Percentiles rank a stretch among this genome's conserved stretches.
Evolutionary conservation across 73 alveolate genomes (phyloP).

Genomic region (Tetrahymena elliotti): DNA sequence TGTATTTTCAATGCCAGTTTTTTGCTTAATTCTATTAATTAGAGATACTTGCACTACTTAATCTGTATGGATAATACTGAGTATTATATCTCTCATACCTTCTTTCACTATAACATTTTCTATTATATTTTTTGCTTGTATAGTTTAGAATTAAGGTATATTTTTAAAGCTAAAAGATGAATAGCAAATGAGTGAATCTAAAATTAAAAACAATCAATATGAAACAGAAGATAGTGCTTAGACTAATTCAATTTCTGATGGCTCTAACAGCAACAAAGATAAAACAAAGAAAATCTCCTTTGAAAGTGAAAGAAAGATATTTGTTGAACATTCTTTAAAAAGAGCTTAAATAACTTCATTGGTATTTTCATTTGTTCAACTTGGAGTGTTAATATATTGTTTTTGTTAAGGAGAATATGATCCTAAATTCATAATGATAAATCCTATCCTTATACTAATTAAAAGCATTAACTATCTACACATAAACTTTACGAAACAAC

Average conservation of each 20-base stretch:
- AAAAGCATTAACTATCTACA: not conserved
- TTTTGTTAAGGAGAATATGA: not conserved
- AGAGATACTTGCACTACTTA: not conserved
- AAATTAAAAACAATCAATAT: not conserved
- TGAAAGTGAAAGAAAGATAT: not conserved
- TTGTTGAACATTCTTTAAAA: not conserved
- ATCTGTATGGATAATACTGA: not conserved
- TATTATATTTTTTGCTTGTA: not conserved
- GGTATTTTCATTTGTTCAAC: not conserved
- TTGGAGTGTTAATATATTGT: not conserved
- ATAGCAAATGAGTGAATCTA: not conserved
- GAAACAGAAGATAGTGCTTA: not conserved
- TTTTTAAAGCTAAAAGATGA: not conserved
- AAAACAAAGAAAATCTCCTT: not conserved
- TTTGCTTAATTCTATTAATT: not conserved
- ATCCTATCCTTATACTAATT: not conserved
- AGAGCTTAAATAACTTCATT: not conserved
- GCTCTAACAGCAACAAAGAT: not conserved
- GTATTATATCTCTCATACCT: not conserved
- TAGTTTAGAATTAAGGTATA: not conserved
- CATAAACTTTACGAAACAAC: not conserved
- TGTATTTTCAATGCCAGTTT: not conserved
- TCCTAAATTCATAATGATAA: not conserved
- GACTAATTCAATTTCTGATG: not conserved
- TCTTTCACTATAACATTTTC: not conserved